A percentile compares a stretch with the other conserved stretches of the same genome.
These are phyloP conservation scores for Cicer cuneatum DNA, from an alignment of 306 rosid species.

Conservation along the genomic window DNA sequence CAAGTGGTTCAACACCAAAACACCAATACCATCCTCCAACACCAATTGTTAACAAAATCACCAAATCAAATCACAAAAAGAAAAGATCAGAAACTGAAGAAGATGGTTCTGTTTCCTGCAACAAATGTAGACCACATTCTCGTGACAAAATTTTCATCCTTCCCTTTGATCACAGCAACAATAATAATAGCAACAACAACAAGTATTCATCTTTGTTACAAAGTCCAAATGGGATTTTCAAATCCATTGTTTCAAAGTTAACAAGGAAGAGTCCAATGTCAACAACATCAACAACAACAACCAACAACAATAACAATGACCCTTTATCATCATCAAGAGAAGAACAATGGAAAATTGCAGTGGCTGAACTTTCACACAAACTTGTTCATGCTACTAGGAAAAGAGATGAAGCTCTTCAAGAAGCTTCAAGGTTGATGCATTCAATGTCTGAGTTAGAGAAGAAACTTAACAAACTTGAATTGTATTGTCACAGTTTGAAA, in stretches of 20 bases:
- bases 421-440: slow-evolving; percentile 78
- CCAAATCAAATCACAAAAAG: slow-evolving; percentile 49
- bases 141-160: slow-evolving; percentile 86
- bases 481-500: slow-evolving; percentile 76
- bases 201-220: slow-evolving; percentile 63
- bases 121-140: slow-evolving; percentile 84
- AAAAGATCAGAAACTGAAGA: slow-evolving; percentile 60
- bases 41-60: slow-evolving; percentile 46
- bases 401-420: slow-evolving; percentile 75
- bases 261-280: slow-evolving; percentile 78
- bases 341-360: slow-evolving; percentile 87
- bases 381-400: slow-evolving; percentile 76
- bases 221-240: slow-evolving; percentile 79
- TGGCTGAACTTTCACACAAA: slow-evolving; percentile 85
- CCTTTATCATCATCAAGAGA: slow-evolving; percentile 55
- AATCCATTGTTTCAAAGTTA: slow-evolving; percentile 69
- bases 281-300: neutral
- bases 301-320: neutral
- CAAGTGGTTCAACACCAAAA: slow-evolving; percentile 47
- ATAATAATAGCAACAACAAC: slow-evolving; percentile 39
- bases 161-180: slow-evolving; percentile 58
- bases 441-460: slow-evolving; percentile 88
- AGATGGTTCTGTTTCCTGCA: slow-evolving; percentile 71
- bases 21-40: slow-evolving; percentile 55
- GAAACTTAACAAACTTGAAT: slow-evolving; percentile 86